phyloP scores from a whole-genome alignment of 1,284 basidiomycete genomes.

The Coriolopsis trogii region DNA sequence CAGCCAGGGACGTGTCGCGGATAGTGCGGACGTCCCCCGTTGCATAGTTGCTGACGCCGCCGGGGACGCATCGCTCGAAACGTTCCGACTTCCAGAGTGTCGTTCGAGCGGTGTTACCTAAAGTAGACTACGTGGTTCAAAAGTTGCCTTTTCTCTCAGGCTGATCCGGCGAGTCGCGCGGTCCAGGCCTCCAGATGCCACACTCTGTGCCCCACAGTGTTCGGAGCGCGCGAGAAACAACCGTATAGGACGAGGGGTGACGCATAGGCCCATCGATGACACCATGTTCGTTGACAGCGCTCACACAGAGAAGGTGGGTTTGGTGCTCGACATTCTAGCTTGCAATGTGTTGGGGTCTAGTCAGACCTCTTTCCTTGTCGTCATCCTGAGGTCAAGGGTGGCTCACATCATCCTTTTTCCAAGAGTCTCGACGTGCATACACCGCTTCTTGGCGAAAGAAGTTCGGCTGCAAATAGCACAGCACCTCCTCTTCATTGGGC shows the following conservation, averaged over 20 bases:
- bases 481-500: too few relatives aligned
- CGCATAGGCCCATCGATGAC: not conserved
- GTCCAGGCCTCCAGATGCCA: constrained; percentile 13
- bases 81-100: not conserved
- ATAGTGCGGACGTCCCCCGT: not conserved
- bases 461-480: constrained; percentile 1
- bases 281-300: not conserved
- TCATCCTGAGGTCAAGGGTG: constrained; percentile 12
- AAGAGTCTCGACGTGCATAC: not conserved
- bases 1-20: not conserved
- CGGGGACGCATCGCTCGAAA: not conserved
- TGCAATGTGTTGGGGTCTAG: not conserved
- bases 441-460: constrained; percentile 1
- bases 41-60: not conserved
- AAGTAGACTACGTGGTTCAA: not conserved
- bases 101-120: not conserved
- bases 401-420: not conserved
- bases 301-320: not conserved
- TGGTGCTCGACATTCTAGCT: not conserved
- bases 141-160: constrained; percentile 3
- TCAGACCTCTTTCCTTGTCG: not conserved
- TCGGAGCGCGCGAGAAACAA: constrained; percentile 1
- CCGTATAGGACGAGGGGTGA: not conserved
- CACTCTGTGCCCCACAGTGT: not conserved
- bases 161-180: constrained; percentile 4